Evolutionary conservation across 176 grass and related monocot genomes (phyloP), one percentile per base, ranked within the genome.

Genomic region (Dendrocalamus sinicus): DNA sequence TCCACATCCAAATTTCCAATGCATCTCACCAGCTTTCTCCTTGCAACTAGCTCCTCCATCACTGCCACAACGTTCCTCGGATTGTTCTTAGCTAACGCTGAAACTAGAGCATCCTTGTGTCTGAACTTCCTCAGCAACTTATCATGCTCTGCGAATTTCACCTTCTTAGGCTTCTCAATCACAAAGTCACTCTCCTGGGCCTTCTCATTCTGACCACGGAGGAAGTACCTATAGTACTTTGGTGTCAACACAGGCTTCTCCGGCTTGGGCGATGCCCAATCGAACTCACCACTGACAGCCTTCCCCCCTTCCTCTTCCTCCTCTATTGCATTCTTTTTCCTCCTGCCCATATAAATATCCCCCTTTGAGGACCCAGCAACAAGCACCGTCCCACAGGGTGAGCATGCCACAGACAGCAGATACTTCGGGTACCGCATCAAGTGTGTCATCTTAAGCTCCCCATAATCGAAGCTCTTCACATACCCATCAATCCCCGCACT

Each of bases 401-500:
- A 98, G 84, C 88, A 91, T 40, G 91, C 96, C 55, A 98, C 84
- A 8, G 96, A 95, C 15, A 98, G 62, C 45, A 98, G 72, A 4
- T 92, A 90, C 20, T 87, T 82, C 1, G 91, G 96, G 53, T 92
- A 92, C 65, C 96, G 81, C 86, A 98, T 86, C 3, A 90, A 91
- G 60, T 98, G 90, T 0, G 91, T 95, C 51, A 95, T 83, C 84
- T 94, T 98, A 68, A 95, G 90, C 69, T 88, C 72, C 4, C 86
- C 90, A 71, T 92, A 98, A 83, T 98, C 93, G 57, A 98, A 95
- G 77, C 83, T 77, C 78, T 98, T 98, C n/a, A 98, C 78, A 86
- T 98, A 98, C 0, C 96, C 96, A 91, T 98, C 96, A 75, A 92
- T 98, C 16, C 93, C 94, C 2, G 94, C 91, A 72, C 91, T 95